These are phyloP conservation scores for Solanum chacoense DNA, from an alignment of 305 asterid species.

Conservation along the genomic window DNA sequence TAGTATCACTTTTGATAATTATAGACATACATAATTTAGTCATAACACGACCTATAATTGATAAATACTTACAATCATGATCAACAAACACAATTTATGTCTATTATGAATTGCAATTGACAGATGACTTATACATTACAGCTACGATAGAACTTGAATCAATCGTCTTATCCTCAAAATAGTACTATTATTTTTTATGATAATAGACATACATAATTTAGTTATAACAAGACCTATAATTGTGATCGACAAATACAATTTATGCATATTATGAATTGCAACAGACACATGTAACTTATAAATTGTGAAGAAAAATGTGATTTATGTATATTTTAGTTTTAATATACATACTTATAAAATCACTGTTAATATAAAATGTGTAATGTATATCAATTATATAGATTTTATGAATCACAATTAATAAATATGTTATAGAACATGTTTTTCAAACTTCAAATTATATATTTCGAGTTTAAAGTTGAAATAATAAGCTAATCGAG, in stretches of 20 bases:
- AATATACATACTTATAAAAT: not conserved
- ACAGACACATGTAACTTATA: too few species aligned
- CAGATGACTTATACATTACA: not conserved
- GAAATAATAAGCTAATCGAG: not conserved
- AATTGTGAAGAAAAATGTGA: not conserved
- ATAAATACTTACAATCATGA: not conserved
- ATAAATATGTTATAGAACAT: not conserved
- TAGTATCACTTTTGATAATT: not conserved
- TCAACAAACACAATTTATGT: accelerated
- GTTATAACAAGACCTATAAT: too few species aligned
- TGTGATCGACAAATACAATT: too few species aligned
- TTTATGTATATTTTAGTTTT: too few species aligned
- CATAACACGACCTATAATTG: not conserved
- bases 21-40: too few species aligned
- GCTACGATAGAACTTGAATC: accelerated
- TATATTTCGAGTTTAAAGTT: not conserved
- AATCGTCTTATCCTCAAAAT: accelerated
- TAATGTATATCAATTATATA: not conserved
- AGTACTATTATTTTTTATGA: too few species aligned
- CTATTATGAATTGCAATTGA: accelerated
- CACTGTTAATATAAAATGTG: accelerated
- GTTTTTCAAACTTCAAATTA: not conserved
- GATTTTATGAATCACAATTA: not conserved
- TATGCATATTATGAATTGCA: too few species aligned
- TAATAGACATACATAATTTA: too few species aligned